Base-by-base conservation (phyloP, 192 early-diverging fungal genomes). In the Geosiphon pyriformis region DNA sequence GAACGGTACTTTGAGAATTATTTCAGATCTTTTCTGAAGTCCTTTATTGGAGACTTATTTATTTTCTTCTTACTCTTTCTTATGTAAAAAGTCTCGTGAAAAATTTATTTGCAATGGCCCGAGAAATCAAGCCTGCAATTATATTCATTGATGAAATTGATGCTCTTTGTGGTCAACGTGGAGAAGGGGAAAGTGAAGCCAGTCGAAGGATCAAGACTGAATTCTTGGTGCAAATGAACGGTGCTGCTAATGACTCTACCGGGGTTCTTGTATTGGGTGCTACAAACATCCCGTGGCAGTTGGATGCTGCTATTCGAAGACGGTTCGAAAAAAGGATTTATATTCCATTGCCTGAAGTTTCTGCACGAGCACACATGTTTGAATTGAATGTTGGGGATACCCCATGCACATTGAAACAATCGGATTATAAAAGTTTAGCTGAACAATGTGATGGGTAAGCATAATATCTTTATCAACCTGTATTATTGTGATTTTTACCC, bases 141-240 rank as follows among this genome's bases (percentile, higher is more conserved):
- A 96, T 99, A 47, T 99, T 99, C 69, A 95, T 99, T 72, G 96
- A 99, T 81, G 95, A 98, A 72, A 90, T 99, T 3, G 96, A 99
- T 78, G 97, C 95, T 8, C 81, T 99, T 42, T 94, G 93, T 74
- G 94, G 94, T 26, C 78, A 88, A 27, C 86, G 94, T 46, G 95
- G 95, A n/a, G 95, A 97, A 54, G 95, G 95, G n/a, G 94, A 98
- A 76, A 87, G 84, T 12, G 96, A 98, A 72, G 95, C 96, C 17
- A 89, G 88, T 49, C 80, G 94, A 57, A 81, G 96, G 54, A 95
- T 98, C 78, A 98, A 98, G 75, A 98, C 96, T 0, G 96, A 98
- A 79, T 92, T 98, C 52, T 80, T 98, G 6, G 95, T 98, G 54
- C 96, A 98, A 74, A 98, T 98, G 96, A 94, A 98, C 61, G 96